A percentile compares a stretch with the other conserved stretches of the same genome.
phyloP scores from a whole-genome alignment of 2,329 filamentous ascomycete genomes.

The Zarea fungicola region DNA sequence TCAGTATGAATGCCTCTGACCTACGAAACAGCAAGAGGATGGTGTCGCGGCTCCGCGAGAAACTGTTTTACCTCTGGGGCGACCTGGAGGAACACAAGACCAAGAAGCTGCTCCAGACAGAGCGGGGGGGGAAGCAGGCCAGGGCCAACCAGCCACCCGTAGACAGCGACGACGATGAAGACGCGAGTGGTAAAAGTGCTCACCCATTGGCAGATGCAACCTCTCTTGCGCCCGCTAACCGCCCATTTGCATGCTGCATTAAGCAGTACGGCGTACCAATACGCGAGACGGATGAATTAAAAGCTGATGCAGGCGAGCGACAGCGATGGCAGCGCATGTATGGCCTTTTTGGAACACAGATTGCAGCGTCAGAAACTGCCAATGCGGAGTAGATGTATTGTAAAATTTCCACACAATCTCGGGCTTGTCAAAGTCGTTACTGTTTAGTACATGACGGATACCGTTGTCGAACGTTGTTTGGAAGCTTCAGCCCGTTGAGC shows the following conservation, averaged over 20 bases:
- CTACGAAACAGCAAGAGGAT: conserved; percentile 47
- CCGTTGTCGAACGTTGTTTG: too few species aligned
- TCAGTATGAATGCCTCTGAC: conserved; percentile 43
- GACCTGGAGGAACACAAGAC: conserved; percentile 69
- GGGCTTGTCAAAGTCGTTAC: neutral
- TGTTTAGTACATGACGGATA: too few species aligned
- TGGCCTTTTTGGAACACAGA: conserved; percentile 48
- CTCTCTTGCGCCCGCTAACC: conserved; percentile 38
- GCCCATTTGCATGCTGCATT: conserved; percentile 65
- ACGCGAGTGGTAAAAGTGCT: conserved; percentile 3
- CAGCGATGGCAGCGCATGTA: conserved; percentile 58
- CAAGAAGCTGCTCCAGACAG: conserved; percentile 25
- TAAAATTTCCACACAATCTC: neutral
- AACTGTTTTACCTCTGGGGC: conserved; percentile 78
- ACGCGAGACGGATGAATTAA: conserved; percentile 32
- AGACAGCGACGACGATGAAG: conserved; percentile 32
- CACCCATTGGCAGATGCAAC: neutral
- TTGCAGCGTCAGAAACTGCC: neutral
- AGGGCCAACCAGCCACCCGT: conserved; percentile 30
- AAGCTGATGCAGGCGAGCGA: conserved; percentile 40
- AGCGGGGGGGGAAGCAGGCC: conserved; percentile 18
- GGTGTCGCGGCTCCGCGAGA: conserved; percentile 57
- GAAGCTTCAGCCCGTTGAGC: too few species aligned
- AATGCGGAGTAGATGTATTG: neutral
- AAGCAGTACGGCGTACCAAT: conserved; percentile 61